Conservation (phyloP, 2,329 filamentous ascomycete species). For the Sphaerostilbella broomeana region DNA sequence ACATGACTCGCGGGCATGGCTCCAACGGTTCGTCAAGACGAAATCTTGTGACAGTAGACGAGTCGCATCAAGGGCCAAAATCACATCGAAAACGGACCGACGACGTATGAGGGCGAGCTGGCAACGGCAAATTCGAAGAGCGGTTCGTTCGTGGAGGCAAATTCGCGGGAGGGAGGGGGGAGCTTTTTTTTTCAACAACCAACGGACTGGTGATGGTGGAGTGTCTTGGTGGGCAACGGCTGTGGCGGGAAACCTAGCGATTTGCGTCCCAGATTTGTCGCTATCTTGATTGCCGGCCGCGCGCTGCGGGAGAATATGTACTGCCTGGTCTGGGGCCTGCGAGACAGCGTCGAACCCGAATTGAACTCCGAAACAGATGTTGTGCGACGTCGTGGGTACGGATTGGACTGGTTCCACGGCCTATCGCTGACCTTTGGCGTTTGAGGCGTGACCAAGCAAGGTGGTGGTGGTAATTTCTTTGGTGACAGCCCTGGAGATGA, state of each 20-base stretch:
- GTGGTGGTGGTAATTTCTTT: slow-evolving; percentile 12
- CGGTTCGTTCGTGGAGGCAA: background rate
- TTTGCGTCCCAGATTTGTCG: slow-evolving; percentile 8
- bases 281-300: slow-evolving; percentile 9
- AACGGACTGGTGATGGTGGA: too few species aligned
- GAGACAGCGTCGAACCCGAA: slow-evolving; percentile 5
- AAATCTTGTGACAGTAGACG: slow-evolving; percentile 1
- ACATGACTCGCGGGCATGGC: slow-evolving; percentile 35
- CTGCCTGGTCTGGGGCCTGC: slow-evolving; percentile 7
- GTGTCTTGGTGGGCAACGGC: slow-evolving; percentile 4
- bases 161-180: slow-evolving; percentile 4
- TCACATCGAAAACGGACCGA: slow-evolving; percentile 8
- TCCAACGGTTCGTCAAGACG: slow-evolving; percentile 16
- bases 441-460: slow-evolving; percentile 12
- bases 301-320: slow-evolving; percentile 2
- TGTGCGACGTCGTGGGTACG: slow-evolving; percentile 9
- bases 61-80: slow-evolving; percentile 13
- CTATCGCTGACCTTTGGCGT: too few species aligned
- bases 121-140: background rate
- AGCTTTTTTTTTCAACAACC: too few species aligned
- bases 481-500: slow-evolving; percentile 7
- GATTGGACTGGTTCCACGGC: too few species aligned
- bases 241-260: slow-evolving; percentile 6
- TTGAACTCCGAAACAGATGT: slow-evolving; percentile 1
- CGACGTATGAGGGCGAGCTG: too few species aligned